phyloP scores from a whole-genome alignment of 78 protist species.

The Guillardia theta region DNA sequence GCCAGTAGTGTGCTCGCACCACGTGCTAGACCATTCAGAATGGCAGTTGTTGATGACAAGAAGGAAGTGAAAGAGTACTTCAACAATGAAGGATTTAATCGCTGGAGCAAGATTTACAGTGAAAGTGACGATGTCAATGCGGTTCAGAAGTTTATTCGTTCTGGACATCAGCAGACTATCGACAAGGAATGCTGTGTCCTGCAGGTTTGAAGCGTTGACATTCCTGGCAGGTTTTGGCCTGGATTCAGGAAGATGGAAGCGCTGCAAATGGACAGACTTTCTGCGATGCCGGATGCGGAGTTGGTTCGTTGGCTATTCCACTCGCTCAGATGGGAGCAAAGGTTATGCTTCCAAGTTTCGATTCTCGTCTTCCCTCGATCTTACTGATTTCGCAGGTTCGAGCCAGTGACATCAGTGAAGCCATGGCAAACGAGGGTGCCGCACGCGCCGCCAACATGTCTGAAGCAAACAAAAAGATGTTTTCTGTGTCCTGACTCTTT shows the following conservation, averaged over 20 bases:
- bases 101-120: background rate
- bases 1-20: too few relatives aligned
- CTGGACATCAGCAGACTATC: background rate
- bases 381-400: background rate
- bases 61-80: conserved; percentile 1
- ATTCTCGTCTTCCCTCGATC: background rate
- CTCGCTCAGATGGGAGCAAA: background rate
- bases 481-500: too few relatives aligned
- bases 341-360: background rate
- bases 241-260: background rate
- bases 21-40: too few relatives aligned
- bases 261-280: background rate
- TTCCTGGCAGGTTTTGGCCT: background rate
- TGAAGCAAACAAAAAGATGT: background rate
- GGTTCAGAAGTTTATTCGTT: background rate
- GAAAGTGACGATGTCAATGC: background rate
- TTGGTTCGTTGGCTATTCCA: background rate
- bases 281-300: background rate
- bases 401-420: background rate
- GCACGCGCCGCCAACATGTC: background rate
- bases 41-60: background rate
- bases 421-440: background rate
- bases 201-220: too few relatives aligned
- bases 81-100: background rate
- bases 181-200: background rate